phyloP scores from a whole-genome alignment of 225 moss, liverwort and hornwort species.

The Sphagnum tenellum region DNA sequence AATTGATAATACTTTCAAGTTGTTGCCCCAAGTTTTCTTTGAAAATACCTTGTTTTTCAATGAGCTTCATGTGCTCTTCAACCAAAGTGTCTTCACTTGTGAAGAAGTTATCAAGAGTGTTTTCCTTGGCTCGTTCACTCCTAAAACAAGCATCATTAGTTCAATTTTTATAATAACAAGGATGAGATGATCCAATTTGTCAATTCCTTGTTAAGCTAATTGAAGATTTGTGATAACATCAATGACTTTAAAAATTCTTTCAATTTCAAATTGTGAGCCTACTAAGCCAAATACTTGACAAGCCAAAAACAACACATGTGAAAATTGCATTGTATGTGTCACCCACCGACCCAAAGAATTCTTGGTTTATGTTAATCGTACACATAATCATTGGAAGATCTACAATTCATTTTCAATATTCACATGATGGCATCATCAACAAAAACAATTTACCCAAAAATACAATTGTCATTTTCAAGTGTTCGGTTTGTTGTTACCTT shows the following conservation, averaged over 20 bases:
- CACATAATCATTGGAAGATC: neutral
- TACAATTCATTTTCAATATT: neutral
- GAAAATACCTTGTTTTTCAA: neutral
- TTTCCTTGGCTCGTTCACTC: neutral
- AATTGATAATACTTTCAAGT: too few species aligned
- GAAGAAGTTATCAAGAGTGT: neutral
- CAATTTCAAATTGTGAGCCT: neutral
- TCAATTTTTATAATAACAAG: neutral
- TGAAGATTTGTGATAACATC: neutral
- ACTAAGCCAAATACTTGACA: neutral
- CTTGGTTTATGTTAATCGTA: neutral
- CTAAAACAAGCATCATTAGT: neutral
- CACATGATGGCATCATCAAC: neutral
- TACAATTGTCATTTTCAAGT: neutral
- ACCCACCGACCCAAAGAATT: neutral
- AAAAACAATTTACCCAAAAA: neutral
- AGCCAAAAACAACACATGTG: neutral
- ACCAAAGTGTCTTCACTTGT: neutral
- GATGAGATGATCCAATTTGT: neutral
- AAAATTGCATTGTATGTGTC: neutral
- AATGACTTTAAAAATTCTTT: neutral
- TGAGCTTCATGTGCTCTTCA: neutral
- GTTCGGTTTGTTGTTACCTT: neutral
- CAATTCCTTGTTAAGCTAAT: neutral
- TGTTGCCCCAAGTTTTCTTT: neutral